phyloP scores from a whole-genome alignment of 2,329 filamentous ascomycete species.

The Cercospora zeae-maydis region DNA sequence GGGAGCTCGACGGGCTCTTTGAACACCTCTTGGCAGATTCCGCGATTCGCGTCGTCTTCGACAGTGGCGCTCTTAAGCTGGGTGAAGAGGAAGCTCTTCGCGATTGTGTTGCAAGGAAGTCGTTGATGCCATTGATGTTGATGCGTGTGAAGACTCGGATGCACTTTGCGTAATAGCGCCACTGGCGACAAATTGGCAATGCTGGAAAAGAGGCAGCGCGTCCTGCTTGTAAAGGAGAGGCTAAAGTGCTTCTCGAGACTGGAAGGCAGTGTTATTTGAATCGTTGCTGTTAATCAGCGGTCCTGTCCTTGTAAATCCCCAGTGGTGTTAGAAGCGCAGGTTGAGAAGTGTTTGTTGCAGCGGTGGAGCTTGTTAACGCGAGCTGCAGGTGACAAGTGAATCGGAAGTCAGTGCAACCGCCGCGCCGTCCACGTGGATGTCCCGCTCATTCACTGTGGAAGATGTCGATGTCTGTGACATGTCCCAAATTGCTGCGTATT shows the following conservation, averaged over 20 bases:
- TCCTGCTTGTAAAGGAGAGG: background rate
- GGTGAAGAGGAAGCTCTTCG: background rate
- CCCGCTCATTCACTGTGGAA: background rate
- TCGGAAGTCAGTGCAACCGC: background rate
- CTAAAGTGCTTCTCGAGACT: background rate
- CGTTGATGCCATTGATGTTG: background rate
- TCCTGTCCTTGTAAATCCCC: fast-evolving
- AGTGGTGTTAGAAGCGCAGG: background rate
- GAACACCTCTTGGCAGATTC: background rate
- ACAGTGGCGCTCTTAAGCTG: background rate
- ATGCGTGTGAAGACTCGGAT: background rate
- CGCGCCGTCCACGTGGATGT: background rate
- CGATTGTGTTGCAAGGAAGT: background rate
- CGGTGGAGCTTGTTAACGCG: background rate
- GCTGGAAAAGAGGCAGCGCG: no score
- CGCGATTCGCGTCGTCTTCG: background rate
- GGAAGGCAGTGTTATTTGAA: background rate
- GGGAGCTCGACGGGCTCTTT: background rate
- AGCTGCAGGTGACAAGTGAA: background rate
- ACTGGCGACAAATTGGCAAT: background rate
- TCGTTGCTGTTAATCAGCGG: background rate
- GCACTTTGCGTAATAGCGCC: background rate
- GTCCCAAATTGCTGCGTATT: no score
- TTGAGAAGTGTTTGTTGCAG: background rate
- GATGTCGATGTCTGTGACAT: background rate